Evolutionary conservation across 108 stramenopile species (phyloP).

Genomic region (Skeletonema tropicum): DNA sequence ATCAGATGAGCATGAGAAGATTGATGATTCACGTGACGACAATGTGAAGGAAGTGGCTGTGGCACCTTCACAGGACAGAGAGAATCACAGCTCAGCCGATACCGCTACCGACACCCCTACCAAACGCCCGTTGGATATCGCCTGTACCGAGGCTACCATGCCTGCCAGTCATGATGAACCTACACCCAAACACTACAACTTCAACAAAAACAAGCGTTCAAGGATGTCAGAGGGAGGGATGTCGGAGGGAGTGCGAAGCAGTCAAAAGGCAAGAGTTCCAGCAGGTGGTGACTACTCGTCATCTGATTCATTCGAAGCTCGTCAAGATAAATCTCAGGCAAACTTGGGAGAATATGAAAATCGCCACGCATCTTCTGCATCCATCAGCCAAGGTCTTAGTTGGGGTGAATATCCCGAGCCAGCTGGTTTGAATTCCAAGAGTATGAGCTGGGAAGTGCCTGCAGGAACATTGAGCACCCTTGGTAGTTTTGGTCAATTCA

Average conservation of each 20-base stretch:
- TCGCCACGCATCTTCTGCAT: conserved; percentile 12
- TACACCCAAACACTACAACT: conserved; percentile 17
- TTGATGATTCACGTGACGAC: conserved; percentile 15
- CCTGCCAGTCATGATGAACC: conserved; percentile 12
- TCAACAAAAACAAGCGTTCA: conserved; percentile 3
- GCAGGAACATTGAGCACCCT: conserved; percentile 24
- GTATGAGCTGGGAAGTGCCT: conserved; percentile 27
- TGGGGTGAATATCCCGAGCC: conserved; percentile 12
- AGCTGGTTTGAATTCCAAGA: neutral
- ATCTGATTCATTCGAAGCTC: conserved; percentile 7
- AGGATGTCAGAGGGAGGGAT: neutral
- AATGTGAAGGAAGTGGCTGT: neutral
- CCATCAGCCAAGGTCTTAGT: conserved; percentile 3
- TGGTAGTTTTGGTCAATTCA: conserved; percentile 1
- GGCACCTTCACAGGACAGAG: neutral
- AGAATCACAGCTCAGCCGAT: conserved; percentile 1
- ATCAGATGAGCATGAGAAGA: neutral
- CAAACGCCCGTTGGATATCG: neutral
- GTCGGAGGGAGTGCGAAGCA: neutral
- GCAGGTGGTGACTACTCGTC: neutral
- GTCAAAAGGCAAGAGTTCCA: neutral
- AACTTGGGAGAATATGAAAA: conserved; percentile 1
- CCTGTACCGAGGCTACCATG: neutral
- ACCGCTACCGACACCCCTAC: neutral
- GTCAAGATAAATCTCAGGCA: conserved; percentile 3